Percentiles rank a stretch among this genome's conserved stretches.
These are phyloP conservation scores for Tetrastigma voinierianum DNA, from an alignment of 164 flowering plant genomes.

Conservation along the genomic window DNA sequence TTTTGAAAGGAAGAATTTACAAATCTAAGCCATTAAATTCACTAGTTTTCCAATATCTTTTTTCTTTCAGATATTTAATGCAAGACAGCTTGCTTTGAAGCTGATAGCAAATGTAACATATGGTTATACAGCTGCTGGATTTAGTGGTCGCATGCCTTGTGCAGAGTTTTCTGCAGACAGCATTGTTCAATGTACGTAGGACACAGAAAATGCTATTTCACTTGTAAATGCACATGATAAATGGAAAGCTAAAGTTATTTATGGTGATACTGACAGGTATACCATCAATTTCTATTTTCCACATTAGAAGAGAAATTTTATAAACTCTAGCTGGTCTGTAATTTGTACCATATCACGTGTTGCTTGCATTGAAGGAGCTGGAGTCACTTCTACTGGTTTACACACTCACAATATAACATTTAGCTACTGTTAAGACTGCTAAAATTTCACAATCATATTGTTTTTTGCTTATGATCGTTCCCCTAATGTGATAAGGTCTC, in stretches of 20 bases:
- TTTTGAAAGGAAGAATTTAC: background rate
- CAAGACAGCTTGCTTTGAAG: constrained; percentile 97
- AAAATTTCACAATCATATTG: background rate
- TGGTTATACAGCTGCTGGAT: constrained; percentile 99
- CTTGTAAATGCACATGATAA: constrained; percentile 74
- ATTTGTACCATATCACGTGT: no score
- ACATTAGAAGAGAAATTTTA: background rate
- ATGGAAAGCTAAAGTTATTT: constrained; percentile 90
- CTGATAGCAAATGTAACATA: constrained; percentile 96
- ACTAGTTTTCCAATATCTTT: background rate
- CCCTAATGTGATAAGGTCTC: no score
- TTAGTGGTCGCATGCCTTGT: constrained; percentile 99
- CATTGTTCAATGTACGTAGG: constrained; percentile 96
- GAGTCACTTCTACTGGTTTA: background rate
- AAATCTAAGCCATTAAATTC: background rate
- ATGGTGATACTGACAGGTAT: constrained; percentile 99
- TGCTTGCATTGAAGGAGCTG: background rate
- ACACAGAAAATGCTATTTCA: constrained; percentile 88
- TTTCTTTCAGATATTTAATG: constrained; percentile 70
- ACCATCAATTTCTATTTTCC: background rate
- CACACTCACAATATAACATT: background rate
- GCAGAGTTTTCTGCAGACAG: constrained; percentile 99
- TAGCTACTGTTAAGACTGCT: background rate
- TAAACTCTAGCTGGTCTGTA: no score
- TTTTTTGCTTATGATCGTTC: background rate